Evolutionary conservation across 2,329 filamentous ascomycete species (phyloP).

Genomic region (Tolypocladium inflatum): DNA sequence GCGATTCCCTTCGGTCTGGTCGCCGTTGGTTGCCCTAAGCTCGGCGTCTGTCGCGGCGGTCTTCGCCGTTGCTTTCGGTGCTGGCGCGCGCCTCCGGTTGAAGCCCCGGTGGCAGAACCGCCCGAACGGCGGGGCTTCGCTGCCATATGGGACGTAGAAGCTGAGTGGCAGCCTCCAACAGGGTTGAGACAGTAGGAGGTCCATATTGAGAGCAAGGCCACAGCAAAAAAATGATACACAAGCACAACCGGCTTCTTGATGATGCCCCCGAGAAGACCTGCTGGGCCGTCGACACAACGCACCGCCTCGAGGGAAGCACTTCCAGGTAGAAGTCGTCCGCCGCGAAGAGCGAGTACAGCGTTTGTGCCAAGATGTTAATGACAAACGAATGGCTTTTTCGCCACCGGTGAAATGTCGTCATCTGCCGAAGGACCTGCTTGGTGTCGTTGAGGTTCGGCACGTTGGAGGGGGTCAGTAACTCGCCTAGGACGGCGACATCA

Average conservation of each 20-base stretch:
- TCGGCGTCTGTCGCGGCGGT: no score
- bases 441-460: constrained; percentile 64
- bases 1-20: no score
- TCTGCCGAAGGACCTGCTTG: constrained; percentile 58
- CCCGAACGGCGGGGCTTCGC: no score
- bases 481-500: constrained; percentile 70
- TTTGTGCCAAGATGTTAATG: constrained; percentile 94
- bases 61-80: no score
- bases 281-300: constrained; percentile 58
- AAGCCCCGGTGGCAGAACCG: no score
- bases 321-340: constrained; percentile 70
- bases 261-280: constrained; percentile 72
- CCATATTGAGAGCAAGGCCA: constrained; percentile 84
- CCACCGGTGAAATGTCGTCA: constrained; percentile 69
- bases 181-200: no score
- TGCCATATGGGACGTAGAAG: no score
- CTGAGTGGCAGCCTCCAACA: no score
- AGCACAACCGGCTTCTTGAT: constrained; percentile 69
- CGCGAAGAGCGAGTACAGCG: constrained; percentile 84
- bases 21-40: no score
- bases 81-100: no score
- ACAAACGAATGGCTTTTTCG: constrained; percentile 76
- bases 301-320: constrained; percentile 67
- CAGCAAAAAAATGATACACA: constrained; percentile 88
- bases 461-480: constrained; percentile 59